Conservation (phyloP, 2,329 filamentous ascomycete species). For the Nemania abortiva region DNA sequence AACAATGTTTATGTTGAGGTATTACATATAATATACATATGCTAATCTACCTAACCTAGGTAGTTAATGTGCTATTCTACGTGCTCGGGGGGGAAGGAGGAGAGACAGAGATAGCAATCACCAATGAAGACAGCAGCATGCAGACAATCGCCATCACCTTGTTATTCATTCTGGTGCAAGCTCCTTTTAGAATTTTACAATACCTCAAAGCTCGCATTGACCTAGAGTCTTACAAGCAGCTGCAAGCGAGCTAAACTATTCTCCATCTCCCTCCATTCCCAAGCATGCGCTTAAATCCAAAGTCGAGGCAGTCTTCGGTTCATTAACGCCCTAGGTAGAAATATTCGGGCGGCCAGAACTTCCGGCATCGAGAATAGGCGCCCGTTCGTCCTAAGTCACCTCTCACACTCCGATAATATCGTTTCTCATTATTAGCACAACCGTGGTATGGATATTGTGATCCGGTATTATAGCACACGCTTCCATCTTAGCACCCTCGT, state of each 20-base stretch:
- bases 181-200: not conserved
- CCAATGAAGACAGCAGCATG: not conserved
- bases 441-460: conserved; percentile 1
- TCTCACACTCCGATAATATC: not conserved
- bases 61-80: not conserved
- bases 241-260: not conserved
- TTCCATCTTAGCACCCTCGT: not conserved
- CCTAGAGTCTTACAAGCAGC: not conserved
- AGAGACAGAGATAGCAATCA: not conserved
- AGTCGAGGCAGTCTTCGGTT: not conserved
- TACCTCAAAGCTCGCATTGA: not conserved
- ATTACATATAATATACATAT: too few species aligned
- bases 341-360: not conserved
- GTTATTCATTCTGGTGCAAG: not conserved
- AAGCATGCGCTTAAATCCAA: not conserved
- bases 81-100: not conserved
- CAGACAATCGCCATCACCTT: not conserved
- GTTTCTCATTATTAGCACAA: not conserved
- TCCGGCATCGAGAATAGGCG: conserved; percentile 1
- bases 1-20: not conserved
- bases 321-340: not conserved
- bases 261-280: not conserved
- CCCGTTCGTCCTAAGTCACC: not conserved
- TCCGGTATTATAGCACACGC: conserved; percentile 1
- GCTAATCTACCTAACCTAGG: too few species aligned